Percentiles rank a stretch among this genome's conserved stretches.
These are phyloP conservation scores for Cordyceps fumosorosea DNA, from an alignment of 2,329 filamentous ascomycete genomes.

Conservation along the genomic window DNA sequence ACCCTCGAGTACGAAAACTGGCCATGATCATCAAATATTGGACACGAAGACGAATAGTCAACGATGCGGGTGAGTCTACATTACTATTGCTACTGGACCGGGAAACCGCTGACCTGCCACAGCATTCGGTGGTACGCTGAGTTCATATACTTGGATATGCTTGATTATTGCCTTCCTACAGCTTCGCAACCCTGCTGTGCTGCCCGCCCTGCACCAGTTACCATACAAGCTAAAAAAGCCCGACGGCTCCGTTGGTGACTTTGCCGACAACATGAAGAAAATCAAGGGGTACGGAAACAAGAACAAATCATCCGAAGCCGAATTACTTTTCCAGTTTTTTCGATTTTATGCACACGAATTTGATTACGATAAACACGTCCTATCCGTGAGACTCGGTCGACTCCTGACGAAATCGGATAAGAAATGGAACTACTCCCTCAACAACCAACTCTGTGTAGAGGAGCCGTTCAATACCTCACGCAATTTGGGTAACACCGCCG, in stretches of 20 bases:
- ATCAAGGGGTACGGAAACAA: constrained; percentile 66
- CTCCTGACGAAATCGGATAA: constrained; percentile 78
- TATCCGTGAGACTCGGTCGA: constrained; percentile 79
- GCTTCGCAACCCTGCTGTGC: constrained; percentile 71
- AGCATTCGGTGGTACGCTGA: constrained; percentile 90
- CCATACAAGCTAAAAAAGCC: constrained; percentile 41
- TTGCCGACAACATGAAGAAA: constrained; percentile 78
- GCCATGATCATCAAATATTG: constrained; percentile 98
- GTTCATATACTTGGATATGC: constrained; percentile 99
- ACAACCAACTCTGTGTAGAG: constrained; percentile 87
- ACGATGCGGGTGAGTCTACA: constrained; percentile 78
- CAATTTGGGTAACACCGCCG: constrained; percentile 92
- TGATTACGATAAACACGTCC: constrained; percentile 74
- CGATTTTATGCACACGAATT: constrained; percentile 91
- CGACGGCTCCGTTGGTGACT: constrained; percentile 65
- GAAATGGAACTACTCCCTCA: constrained; percentile 72
- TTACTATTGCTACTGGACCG: background rate
- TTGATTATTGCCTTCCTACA: constrained; percentile 96
- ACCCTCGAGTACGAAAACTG: constrained; percentile 80
- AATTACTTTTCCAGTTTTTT: constrained; percentile 93
- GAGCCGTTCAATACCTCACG: constrained; percentile 88
- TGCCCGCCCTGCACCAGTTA: constrained; percentile 77
- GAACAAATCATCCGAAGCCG: constrained; percentile 77
- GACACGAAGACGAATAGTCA: constrained; percentile 87
- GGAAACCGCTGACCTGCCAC: constrained; percentile 19